phyloP scores from a whole-genome alignment of 148 eudicot species.

The Chenopodium quinoa region DNA sequence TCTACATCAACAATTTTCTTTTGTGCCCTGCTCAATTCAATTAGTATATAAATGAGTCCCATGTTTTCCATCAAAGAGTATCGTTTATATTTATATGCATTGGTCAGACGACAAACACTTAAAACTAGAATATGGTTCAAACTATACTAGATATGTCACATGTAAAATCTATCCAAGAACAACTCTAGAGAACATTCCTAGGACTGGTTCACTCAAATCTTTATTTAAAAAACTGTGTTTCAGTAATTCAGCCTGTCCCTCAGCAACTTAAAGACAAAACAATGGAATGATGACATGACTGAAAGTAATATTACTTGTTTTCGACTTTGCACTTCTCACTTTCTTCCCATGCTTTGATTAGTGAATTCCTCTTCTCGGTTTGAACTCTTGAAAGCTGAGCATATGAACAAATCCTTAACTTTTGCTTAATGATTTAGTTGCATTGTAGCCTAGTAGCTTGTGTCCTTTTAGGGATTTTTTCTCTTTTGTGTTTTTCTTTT shows the following conservation, averaged over 20 bases:
- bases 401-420: slow-evolving; percentile 36
- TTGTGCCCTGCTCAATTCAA: slow-evolving; percentile 58
- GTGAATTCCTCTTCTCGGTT: slow-evolving; percentile 70
- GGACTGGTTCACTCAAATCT: no score
- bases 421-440: no score
- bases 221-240: no score
- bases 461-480: no score
- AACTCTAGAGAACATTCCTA: no score
- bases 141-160: not conserved
- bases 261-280: no score
- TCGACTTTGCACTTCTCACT: slow-evolving; percentile 81
- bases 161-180: no score
- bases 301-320: slow-evolving; percentile 59
- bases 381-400: slow-evolving; percentile 62
- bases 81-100: not conserved
- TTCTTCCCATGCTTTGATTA: slow-evolving; percentile 96
- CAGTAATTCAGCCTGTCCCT: no score
- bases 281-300: no score
- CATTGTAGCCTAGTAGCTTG: no score
- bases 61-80: not conserved
- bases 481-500: no score
- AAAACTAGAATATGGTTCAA: not conserved
- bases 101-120: not conserved
- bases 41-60: not conserved
- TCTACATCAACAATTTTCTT: slow-evolving; percentile 61